Percentiles rank a stretch among this genome's conserved stretches.
These are phyloP conservation scores for Suillus subalutaceus DNA, from an alignment of 768 basidiomycete genomes.

Conservation along the genomic window DNA sequence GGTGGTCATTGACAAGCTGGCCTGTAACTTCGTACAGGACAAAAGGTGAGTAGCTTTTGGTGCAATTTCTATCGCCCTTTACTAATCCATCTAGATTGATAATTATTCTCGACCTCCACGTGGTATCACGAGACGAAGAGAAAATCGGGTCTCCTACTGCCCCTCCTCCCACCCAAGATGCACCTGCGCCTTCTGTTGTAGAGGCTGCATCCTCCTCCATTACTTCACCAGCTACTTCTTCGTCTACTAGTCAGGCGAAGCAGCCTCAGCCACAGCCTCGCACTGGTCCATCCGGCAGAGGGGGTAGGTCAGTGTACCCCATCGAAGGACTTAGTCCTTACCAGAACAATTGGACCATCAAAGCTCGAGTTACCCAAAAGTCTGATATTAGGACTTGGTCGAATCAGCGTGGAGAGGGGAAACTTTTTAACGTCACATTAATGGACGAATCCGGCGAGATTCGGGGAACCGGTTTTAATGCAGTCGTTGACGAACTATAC, in stretches of 20 bases:
- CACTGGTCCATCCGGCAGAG: slow-evolving; percentile 19
- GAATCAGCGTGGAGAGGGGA: slow-evolving; percentile 89
- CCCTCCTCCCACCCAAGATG: slow-evolving; percentile 39
- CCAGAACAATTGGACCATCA: slow-evolving; percentile 99
- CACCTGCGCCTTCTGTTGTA: slow-evolving; percentile 27
- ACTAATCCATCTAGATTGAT: slow-evolving; percentile 57
- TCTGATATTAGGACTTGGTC: slow-evolving; percentile 89
- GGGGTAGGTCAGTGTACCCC: slow-evolving; percentile 56
- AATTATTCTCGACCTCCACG: slow-evolving; percentile 71
- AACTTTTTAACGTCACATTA: slow-evolving; percentile 88
- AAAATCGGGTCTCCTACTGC: slow-evolving; percentile 73
- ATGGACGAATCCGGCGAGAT: slow-evolving; percentile 97
- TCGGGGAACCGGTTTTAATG: slow-evolving; percentile 88
- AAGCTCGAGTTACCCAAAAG: slow-evolving; percentile 89
- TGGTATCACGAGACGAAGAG: slow-evolving; percentile 53
- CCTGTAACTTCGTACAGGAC: slow-evolving; percentile 81
- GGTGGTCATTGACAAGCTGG: slow-evolving; percentile 71
- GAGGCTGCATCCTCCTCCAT: slow-evolving; percentile 33
- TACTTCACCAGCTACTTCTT: slow-evolving; percentile 29
- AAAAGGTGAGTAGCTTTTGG: slow-evolving; percentile 63
- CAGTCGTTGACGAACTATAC: slow-evolving; percentile 79
- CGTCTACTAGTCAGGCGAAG: slow-evolving; percentile 20
- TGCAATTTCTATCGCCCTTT: slow-evolving; percentile 7
- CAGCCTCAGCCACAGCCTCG: slow-evolving; percentile 12
- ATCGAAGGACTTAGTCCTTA: slow-evolving; percentile 96